These are phyloP conservation scores for Limtongia smithiae DNA, from an alignment of 805 yeast species.

Conservation along the genomic window DNA sequence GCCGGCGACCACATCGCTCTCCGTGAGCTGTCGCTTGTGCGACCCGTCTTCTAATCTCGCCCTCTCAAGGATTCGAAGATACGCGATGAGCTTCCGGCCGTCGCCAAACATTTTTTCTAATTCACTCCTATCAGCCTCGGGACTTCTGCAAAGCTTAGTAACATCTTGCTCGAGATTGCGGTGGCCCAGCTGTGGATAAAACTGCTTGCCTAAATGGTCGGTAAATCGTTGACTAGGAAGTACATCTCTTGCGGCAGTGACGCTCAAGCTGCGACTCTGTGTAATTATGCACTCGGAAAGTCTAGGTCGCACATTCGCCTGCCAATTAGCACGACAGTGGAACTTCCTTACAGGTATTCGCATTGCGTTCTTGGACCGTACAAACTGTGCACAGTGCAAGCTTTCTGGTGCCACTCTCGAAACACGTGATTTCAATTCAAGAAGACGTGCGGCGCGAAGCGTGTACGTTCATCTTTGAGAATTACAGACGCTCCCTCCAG, in stretches of 20 bases:
- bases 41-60: constrained; percentile 10
- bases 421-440: too few relatives aligned
- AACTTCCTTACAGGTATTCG: too few relatives aligned
- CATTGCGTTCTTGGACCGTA: too few relatives aligned
- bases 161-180: constrained; percentile 5
- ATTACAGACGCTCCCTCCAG: too few relatives aligned
- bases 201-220: neutral
- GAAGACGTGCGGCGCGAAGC: too few relatives aligned
- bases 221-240: neutral
- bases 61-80: constrained; percentile 16
- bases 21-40: neutral
- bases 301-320: too few relatives aligned
- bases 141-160: neutral
- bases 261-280: too few relatives aligned
- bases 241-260: neutral
- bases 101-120: constrained; percentile 8
- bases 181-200: constrained; percentile 3
- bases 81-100: constrained; percentile 15
- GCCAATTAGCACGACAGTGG: too few relatives aligned
- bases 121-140: neutral
- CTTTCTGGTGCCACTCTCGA: too few relatives aligned
- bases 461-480: too few relatives aligned
- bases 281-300: too few relatives aligned
- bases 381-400: too few relatives aligned
- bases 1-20: neutral